Conservation (phyloP, 1,139 yeast species). For the Kazachstania sp. region DNA sequence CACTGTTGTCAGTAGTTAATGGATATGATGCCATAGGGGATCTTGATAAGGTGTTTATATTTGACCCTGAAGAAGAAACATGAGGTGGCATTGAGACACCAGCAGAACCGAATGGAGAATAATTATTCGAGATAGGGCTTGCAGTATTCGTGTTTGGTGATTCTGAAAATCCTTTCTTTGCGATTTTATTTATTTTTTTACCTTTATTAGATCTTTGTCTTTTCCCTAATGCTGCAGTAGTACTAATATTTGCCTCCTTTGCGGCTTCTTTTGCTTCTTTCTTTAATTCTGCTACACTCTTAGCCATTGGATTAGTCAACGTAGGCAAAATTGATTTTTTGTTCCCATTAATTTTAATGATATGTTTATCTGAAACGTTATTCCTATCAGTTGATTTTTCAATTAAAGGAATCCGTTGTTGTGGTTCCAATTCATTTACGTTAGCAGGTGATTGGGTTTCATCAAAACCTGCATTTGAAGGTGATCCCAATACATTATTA, state of each 20-base stretch:
- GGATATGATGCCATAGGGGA: not conserved
- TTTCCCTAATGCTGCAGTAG: not conserved
- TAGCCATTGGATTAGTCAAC: constrained; percentile 23
- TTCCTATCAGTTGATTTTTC: constrained; percentile 4
- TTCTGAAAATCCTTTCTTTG: constrained; percentile 1
- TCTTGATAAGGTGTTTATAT: not conserved
- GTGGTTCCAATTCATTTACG: not conserved
- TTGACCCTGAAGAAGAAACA: not conserved
- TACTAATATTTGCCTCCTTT: constrained; percentile 4
- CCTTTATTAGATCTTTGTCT: not conserved
- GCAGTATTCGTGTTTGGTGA: constrained; percentile 1
- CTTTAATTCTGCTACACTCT: constrained; percentile 24
- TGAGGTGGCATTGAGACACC: too few relatives aligned
- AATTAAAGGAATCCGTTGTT: not conserved
- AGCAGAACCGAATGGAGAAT: not conserved
- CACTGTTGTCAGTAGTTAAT: not conserved
- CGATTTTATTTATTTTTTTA: not conserved
- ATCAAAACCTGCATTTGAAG: not conserved
- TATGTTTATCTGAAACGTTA: constrained; percentile 24
- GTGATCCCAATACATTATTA: not conserved
- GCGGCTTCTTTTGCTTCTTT: constrained; percentile 16
- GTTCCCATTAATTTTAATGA: constrained; percentile 34
- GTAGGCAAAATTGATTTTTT: constrained; percentile 34
- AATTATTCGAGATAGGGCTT: not conserved
- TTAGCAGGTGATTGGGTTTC: not conserved